Evolutionary conservation across 108 stramenopile species (phyloP), one percentile per base, ranked within the genome.

Genomic region (Cyclotella choctawhatcheeana): DNA sequence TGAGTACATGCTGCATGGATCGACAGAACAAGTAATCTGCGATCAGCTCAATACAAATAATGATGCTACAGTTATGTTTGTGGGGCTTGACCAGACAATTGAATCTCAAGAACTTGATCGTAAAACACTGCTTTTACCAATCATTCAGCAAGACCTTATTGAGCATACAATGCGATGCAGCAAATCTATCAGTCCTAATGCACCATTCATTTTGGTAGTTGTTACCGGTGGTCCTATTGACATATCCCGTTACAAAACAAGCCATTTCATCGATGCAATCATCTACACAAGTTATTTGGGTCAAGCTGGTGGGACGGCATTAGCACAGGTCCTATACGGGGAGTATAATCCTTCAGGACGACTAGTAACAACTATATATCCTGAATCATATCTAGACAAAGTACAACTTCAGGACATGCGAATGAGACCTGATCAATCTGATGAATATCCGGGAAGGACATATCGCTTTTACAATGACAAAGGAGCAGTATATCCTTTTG

Each of bases 51-150:
- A 6, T 48, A 22, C 20, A 14, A 22, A 64, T 16, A 64, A 32
- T 64, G 80, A 85, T 71, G 44, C 40, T 14, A 74, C 80, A 5
- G 63, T 84, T 17, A 48, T 88, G 0, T 2, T 73, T 3, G 30
- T 88, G 29, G 87, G 87, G 18, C 44, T 85, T 20, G 72, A 79
- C 63, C 51, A 78, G 25, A 52, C 52, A 1, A 69, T 73, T 31
- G 88, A 89, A 58, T 13, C 27, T n/a, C 85, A 89, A 69, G 88
- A 65, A 24, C 18, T 44, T 14, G 88, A 89, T 67, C 63, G 88
- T 20, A 62, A 51, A 21, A 56, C 62, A 32, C 77, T 81, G 3
- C 54, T 66, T 14, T 69, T 89, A 12, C 88, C 88, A 8, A 75
- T 77, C 43, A 58, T 64, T 16, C 88, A 89, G 73, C 44, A 31